phyloP scores from a whole-genome alignment of 1,284 basidiomycete genomes.

The Sparassis latifolia region DNA sequence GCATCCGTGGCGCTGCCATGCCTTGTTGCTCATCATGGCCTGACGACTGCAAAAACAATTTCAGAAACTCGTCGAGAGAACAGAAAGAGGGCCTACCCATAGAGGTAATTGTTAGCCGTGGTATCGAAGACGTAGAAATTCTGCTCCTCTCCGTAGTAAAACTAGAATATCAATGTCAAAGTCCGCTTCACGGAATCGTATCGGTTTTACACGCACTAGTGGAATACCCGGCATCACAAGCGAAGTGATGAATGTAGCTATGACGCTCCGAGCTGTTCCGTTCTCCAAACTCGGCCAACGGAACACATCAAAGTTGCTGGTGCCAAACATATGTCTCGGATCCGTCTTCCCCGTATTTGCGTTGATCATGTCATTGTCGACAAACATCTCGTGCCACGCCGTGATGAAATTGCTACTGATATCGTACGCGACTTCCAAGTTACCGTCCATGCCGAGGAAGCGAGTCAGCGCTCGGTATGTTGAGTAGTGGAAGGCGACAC shows the following conservation, averaged over 20 bases:
- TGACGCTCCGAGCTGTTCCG: slow-evolving; percentile 68
- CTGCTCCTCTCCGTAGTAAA: slow-evolving; percentile 87
- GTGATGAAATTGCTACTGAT: slow-evolving; percentile 74
- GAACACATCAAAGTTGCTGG: slow-evolving; percentile 90
- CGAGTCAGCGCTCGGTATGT: slow-evolving; percentile 79
- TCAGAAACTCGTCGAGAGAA: slow-evolving; percentile 1
- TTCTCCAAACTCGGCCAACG: slow-evolving; percentile 85
- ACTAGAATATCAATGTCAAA: slow-evolving; percentile 29
- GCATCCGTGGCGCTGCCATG: slow-evolving; percentile 91
- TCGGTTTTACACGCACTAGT: slow-evolving; percentile 38
- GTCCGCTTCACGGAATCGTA: not conserved
- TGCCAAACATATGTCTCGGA: slow-evolving; percentile 83
- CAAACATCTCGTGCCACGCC: slow-evolving; percentile 86
- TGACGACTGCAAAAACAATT: slow-evolving; percentile 60
- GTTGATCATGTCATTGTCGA: slow-evolving; percentile 83
- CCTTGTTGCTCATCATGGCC: slow-evolving; percentile 76
- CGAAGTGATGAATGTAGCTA: slow-evolving; percentile 74
- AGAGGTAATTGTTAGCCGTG: slow-evolving; percentile 81
- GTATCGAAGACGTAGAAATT: slow-evolving; percentile 82
- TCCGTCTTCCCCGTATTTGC: slow-evolving; percentile 60
- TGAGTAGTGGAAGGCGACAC: slow-evolving; percentile 87
- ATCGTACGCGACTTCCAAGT: slow-evolving; percentile 83
- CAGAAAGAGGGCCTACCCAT: slow-evolving; percentile 46
- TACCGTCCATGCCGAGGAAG: slow-evolving; percentile 91
- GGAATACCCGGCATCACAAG: slow-evolving; percentile 85